A percentile compares a stretch with the other conserved stretches of the same genome.
Conservation (phyloP, 2,329 filamentous ascomycete species). For the Fusarium sp. region DNA sequence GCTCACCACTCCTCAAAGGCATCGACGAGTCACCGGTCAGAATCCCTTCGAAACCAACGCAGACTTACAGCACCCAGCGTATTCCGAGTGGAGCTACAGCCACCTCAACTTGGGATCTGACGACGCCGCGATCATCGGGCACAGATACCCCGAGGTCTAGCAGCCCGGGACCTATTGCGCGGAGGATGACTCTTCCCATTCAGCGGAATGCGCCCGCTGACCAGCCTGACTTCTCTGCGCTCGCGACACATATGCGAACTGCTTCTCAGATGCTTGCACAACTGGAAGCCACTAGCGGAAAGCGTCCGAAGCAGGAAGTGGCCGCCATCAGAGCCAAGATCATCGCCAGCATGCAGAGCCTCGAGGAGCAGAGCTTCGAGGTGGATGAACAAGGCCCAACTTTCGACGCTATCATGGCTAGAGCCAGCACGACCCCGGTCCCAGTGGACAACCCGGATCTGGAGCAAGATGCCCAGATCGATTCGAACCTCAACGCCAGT, state of each 20-base stretch:
- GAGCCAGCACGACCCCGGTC: conserved; percentile 65
- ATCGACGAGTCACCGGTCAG: conserved; percentile 60
- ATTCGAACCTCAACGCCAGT: conserved; percentile 69
- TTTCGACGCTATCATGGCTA: conserved; percentile 85
- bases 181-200: conserved; percentile 69
- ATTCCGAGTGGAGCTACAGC: conserved; percentile 72
- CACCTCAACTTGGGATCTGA: conserved; percentile 67
- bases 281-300: conserved; percentile 81
- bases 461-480: conserved; percentile 65
- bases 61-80: conserved; percentile 58
- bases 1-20: conserved; percentile 73
- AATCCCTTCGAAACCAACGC: conserved; percentile 45
- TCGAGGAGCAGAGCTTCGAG: conserved; percentile 87
- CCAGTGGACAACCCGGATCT: conserved; percentile 59
- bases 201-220: conserved; percentile 68
- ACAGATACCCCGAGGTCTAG: conserved; percentile 73
- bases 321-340: conserved; percentile 87
- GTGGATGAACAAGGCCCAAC: conserved; percentile 78
- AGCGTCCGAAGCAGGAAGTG: conserved; percentile 82
- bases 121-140: conserved; percentile 76
- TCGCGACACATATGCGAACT: conserved; percentile 88
- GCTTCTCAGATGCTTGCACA: conserved; percentile 89
- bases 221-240: conserved; percentile 82
- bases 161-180: conserved; percentile 67
- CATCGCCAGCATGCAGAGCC: conserved; percentile 88